These are phyloP conservation scores for Arabis hirsuta DNA, from an alignment of 345 rosid genomes.

Conservation along the genomic window DNA sequence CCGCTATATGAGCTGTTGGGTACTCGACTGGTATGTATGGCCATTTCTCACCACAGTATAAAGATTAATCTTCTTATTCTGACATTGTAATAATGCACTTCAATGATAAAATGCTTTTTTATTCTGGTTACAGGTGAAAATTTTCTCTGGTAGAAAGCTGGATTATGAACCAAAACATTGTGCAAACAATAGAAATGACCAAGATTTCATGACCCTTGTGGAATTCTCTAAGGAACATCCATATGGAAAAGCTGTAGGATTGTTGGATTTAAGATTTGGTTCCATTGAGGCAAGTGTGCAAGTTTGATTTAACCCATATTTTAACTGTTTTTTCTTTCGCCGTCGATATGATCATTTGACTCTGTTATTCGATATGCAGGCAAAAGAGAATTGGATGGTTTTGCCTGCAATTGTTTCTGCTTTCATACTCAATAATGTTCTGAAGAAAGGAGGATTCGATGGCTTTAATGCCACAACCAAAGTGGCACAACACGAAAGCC, in stretches of 20 bases:
- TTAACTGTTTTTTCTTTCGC: background rate
- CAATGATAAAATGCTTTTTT: conserved; percentile 25
- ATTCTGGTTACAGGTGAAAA: conserved; percentile 59
- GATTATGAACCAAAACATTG: conserved; percentile 65
- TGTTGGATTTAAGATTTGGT: conserved; percentile 71
- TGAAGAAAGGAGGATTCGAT: conserved; percentile 53
- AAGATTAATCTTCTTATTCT: conserved; percentile 18
- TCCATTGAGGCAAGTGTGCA: conserved; percentile 55
- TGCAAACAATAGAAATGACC: conserved; percentile 54
- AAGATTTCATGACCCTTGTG: conserved; percentile 71
- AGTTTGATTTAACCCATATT: conserved; percentile 8
- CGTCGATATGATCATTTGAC: conserved; percentile 5
- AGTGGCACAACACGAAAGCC: conserved; percentile 40
- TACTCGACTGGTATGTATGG: conserved; percentile 57
- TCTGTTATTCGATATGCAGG: conserved; percentile 53
- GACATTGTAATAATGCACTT: background rate
- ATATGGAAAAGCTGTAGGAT: conserved; percentile 82
- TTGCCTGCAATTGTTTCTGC: conserved; percentile 64
- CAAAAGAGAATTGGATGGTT: conserved; percentile 64
- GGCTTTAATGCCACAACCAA: conserved; percentile 34
- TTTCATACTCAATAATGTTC: conserved; percentile 59
- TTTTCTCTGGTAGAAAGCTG: conserved; percentile 70
- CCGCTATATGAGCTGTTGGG: conserved; percentile 70
- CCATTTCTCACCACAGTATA: background rate
- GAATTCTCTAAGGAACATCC: conserved; percentile 77